Evolutionary conservation across 1,139 yeast genomes (phyloP), one percentile per base, ranked within the genome.

Genomic region (Yamadazyma blattariae): DNA sequence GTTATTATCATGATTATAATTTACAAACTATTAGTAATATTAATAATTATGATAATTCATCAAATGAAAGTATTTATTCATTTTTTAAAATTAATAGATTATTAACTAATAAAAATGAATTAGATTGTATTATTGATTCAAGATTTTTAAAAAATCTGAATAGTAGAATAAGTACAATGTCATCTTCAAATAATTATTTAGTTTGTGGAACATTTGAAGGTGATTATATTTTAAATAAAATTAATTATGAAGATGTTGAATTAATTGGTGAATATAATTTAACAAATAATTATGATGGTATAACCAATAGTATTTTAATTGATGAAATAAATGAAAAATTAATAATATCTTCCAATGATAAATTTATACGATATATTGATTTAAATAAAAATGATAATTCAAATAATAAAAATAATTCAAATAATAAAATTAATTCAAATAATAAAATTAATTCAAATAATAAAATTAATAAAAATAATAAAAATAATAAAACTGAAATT

Each of bases 161-260:
- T 52, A 62, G 63, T 44, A 55, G 74, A 35, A 60, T 77, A 4
- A 72, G 82, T 10, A 71, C 81, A 2, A 47, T 77, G 38, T 59
- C 74, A 8, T 67, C 76, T 36, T 60, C 74, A 11, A 50, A 63
- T 30, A 59, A 57, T n/a, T 50, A 64, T 19, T 52, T 77, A 17
- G 73, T 67, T 4, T 68, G 76, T 20, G 84, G 84, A 0, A 77
- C 83, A 0, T 71, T 76, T 39, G 73, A 69, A 39, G 84, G 84
- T 1, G 73, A 75, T 14, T 71, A 65, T 45, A 52, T 74, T 7
- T 52, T 74, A 32, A 54, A 66, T 32, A 28, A 19, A 16, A n/a
- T 38, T 5, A 29, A 34, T 29, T 25, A 19, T 21, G 50, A 52
- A 9, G 29, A 43, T n/a, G 48, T 64, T 2, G 47, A 40, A 6